Conservation (phyloP, 2,329 filamentous ascomycete genomes). For the Sporothrix curviconia region DNA sequence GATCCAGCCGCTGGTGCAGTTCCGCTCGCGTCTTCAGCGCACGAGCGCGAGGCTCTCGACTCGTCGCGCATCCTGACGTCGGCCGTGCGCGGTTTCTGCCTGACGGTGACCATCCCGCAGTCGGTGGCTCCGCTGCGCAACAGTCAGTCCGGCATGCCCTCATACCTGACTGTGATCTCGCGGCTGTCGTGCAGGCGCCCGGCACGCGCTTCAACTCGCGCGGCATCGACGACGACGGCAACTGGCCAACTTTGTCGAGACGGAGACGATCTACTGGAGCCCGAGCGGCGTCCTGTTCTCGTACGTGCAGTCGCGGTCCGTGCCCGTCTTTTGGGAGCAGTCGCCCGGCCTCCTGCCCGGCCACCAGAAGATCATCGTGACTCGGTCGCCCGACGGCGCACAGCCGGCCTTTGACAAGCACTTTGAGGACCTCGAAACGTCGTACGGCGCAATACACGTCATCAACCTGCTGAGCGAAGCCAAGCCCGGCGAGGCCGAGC, state of each 20-base stretch:
- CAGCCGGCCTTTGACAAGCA: conserved; percentile 95
- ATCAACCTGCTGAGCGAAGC: conserved; percentile 89
- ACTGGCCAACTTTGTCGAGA: conserved; percentile 98
- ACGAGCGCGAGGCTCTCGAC: conserved; percentile 75
- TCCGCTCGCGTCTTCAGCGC: conserved; percentile 71
- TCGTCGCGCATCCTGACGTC: conserved; percentile 81
- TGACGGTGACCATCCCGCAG: conserved; percentile 78
- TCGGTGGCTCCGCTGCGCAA: conserved; percentile 63
- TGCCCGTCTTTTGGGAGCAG: conserved; percentile 97
- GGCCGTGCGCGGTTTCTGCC: conserved; percentile 87
- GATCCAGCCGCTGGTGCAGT: conserved; percentile 87
- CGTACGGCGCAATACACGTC: conserved; percentile 85
- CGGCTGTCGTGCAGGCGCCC: conserved; percentile 84
- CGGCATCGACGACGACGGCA: conserved; percentile 94
- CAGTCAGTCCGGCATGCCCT: conserved; percentile 64
- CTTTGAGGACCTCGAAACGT: conserved; percentile 76
- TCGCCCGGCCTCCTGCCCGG: conserved; percentile 78
- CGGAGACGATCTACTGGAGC: conserved; percentile 86
- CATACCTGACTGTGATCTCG: conserved; percentile 82
- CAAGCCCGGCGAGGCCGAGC: conserved; percentile 78
- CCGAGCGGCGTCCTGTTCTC: conserved; percentile 76
- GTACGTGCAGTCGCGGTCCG: conserved; percentile 85
- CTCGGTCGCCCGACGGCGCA: conserved; percentile 79
- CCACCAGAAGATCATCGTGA: conserved; percentile 90
- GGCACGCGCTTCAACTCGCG: conserved; percentile 96